phyloP scores from a whole-genome alignment of 2,329 filamentous ascomycete genomes.

The Fusarium pseudonygamai region DNA sequence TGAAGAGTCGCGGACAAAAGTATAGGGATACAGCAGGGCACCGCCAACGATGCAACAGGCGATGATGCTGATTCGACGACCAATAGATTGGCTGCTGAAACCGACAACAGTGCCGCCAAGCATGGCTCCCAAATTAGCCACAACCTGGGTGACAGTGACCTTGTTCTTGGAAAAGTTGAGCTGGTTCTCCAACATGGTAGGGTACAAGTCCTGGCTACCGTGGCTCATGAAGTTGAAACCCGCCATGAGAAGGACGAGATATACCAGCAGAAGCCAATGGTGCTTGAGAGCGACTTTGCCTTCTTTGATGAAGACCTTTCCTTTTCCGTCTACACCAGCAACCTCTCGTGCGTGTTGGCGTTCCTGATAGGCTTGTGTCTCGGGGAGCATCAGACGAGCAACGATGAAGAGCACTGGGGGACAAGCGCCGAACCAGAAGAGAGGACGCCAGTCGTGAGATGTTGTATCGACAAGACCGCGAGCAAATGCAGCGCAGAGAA shows the following conservation, averaged over 20 bases:
- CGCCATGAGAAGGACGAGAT: constrained; percentile 87
- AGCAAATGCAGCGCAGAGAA: constrained; percentile 66
- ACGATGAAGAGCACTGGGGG: constrained; percentile 83
- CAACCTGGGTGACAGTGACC: constrained; percentile 76
- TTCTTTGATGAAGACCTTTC: constrained; percentile 73
- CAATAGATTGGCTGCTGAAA: constrained; percentile 74
- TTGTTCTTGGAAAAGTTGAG: constrained; percentile 61
- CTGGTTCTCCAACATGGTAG: constrained; percentile 67
- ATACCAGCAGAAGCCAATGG: constrained; percentile 83
- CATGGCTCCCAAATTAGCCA: constrained; percentile 77
- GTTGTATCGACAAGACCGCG: constrained; percentile 80
- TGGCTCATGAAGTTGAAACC: constrained; percentile 94
- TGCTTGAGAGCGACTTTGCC: constrained; percentile 80
- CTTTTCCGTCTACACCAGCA: constrained; percentile 45
- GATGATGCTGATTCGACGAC: constrained; percentile 75
- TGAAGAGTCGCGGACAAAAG: constrained; percentile 68
- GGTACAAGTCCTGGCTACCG: constrained; percentile 72
- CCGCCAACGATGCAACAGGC: constrained; percentile 72
- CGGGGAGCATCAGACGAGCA: constrained; percentile 80
- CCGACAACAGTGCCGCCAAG: constrained; percentile 73
- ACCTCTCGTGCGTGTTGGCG: constrained; percentile 69
- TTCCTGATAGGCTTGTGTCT: constrained; percentile 78
- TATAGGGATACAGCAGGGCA: constrained; percentile 85
- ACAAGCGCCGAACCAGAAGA: constrained; percentile 89
- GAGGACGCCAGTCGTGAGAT: constrained; percentile 80